These are phyloP conservation scores for Cladophialophora immunda DNA, from an alignment of 2,329 filamentous ascomycete species.

Conservation along the genomic window DNA sequence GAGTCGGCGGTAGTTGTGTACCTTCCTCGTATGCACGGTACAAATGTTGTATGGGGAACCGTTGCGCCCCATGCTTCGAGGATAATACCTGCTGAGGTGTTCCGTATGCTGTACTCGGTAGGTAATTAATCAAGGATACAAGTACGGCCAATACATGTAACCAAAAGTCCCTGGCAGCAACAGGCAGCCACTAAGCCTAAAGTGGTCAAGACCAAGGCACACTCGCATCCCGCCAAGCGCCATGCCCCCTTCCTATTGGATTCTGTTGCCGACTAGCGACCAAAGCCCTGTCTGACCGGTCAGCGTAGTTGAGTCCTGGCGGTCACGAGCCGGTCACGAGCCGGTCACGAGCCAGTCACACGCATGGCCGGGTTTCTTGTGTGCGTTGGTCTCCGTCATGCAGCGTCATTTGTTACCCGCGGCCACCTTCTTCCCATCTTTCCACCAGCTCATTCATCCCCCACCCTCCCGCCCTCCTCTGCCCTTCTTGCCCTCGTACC, in stretches of 20 bases:
- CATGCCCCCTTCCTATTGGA: too few species aligned
- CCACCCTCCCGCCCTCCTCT: too few species aligned
- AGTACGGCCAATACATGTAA: not conserved
- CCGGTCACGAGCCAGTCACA: not conserved
- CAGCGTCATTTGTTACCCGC: not conserved
- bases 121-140: too few species aligned
- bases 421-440: not conserved
- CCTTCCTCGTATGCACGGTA: too few species aligned
- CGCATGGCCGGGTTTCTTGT: not conserved
- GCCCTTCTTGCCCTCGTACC: too few species aligned
- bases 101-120: too few species aligned
- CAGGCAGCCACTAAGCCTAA: constrained; percentile 12
- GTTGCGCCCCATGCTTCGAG: too few species aligned
- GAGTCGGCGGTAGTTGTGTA: too few species aligned
- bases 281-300: not conserved
- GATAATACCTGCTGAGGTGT: too few species aligned
- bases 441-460: not conserved
- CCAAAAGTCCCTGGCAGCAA: constrained; percentile 7
- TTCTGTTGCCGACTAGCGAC: not conserved
- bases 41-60: too few species aligned
- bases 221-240: not conserved
- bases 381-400: not conserved
- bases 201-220: constrained; percentile 13
- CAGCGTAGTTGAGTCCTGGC: not conserved
- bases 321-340: not conserved